Percentiles rank a stretch among this genome's conserved stretches.
Conservation (phyloP, 345 rosid genomes). For the Eutrema japonicum region DNA sequence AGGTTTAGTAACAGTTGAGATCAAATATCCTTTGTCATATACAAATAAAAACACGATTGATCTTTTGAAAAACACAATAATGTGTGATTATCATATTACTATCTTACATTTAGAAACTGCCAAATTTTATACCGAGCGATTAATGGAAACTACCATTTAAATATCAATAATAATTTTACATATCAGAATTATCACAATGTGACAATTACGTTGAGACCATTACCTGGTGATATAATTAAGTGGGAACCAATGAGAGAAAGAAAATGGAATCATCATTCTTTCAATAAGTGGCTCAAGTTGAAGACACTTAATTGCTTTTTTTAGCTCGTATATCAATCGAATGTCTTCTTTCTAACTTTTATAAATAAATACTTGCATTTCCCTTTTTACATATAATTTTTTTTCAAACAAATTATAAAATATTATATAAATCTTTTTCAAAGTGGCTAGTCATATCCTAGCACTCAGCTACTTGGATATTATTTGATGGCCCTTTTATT, state of each 20-base stretch:
- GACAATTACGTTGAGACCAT: constrained; percentile 26
- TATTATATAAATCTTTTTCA: constrained; percentile 18
- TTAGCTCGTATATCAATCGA: constrained; percentile 25
- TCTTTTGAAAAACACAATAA: too few relatives aligned
- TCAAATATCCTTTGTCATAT: too few relatives aligned
- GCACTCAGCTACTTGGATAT: constrained; percentile 41
- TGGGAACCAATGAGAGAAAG: constrained; percentile 36
- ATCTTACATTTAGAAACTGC: too few relatives aligned
- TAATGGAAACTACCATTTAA: too few relatives aligned
- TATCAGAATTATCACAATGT: background rate
- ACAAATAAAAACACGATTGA: too few relatives aligned
- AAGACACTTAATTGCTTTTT: constrained; percentile 25
- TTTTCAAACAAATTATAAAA: background rate
- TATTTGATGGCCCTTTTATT: constrained; percentile 28
- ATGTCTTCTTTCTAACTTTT: constrained; percentile 25
- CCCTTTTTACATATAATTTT: background rate
- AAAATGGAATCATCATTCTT: constrained; percentile 13
- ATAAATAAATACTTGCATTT: constrained; percentile 4
- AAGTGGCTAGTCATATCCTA: constrained; percentile 40
- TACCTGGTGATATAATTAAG: constrained; percentile 16
- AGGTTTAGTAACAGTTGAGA: too few relatives aligned
- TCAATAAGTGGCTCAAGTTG: constrained; percentile 37
- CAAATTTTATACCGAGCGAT: too few relatives aligned
- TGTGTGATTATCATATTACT: too few relatives aligned
- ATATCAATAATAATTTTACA: too few relatives aligned